phyloP scores from a whole-genome alignment of 2,329 filamentous ascomycete species.

The Diaporthe sp. region DNA sequence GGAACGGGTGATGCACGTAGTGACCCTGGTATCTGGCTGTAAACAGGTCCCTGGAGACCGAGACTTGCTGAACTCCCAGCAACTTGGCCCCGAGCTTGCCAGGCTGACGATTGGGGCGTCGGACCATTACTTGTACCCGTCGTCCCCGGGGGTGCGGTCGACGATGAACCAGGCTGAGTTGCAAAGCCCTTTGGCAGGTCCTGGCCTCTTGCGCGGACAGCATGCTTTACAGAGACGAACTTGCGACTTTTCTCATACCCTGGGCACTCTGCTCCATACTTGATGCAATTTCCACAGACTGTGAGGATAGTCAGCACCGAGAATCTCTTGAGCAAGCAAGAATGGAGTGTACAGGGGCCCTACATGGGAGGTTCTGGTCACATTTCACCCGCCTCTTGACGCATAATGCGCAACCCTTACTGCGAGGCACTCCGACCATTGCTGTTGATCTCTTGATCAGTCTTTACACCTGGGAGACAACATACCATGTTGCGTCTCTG shows the following conservation, averaged over 20 bases:
- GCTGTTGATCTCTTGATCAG: background rate
- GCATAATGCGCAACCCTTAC: constrained; percentile 56
- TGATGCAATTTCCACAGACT: constrained; percentile 54
- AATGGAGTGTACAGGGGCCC: background rate
- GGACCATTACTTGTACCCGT: too few relatives aligned
- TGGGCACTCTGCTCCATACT: constrained; percentile 54
- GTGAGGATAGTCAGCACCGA: background rate
- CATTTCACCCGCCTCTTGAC: constrained; percentile 59
- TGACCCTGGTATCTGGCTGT: background rate
- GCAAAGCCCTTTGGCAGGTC: constrained; percentile 29
- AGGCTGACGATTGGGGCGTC: background rate
- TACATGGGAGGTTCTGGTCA: constrained; percentile 57
- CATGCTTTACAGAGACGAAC: constrained; percentile 57
- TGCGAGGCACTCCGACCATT: constrained; percentile 56
- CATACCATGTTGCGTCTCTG: background rate
- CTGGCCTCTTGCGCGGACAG: constrained; percentile 49
- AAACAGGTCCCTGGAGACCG: background rate
- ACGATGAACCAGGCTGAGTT: constrained; percentile 26
- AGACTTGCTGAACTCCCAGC: background rate
- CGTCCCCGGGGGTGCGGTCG: background rate
- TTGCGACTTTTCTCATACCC: constrained; percentile 56
- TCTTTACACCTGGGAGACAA: background rate
- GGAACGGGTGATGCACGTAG: constrained; percentile 13
- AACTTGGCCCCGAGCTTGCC: background rate
- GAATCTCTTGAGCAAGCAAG: background rate